Conservation (phyloP, 2,329 filamentous ascomycete genomes). For the Ceratocystis huliohia region DNA sequence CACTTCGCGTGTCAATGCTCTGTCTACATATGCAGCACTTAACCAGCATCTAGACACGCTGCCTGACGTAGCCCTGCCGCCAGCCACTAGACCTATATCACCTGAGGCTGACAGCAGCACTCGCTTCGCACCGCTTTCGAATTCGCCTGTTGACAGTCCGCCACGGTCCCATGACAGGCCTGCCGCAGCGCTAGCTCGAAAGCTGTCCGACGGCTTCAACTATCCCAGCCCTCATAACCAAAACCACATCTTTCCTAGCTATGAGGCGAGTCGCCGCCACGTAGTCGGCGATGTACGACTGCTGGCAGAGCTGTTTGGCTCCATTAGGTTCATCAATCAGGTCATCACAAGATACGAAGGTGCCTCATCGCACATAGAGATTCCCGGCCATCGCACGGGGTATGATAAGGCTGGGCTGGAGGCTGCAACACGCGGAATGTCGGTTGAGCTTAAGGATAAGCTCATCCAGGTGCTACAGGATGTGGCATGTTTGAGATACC, state of each 20-base stretch:
- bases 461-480: constrained; percentile 9
- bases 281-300: constrained; percentile 9
- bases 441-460: constrained; percentile 8
- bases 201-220: background rate
- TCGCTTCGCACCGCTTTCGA: background rate
- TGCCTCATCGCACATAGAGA: background rate
- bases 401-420: constrained; percentile 7
- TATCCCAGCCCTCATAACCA: background rate
- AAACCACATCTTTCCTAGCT: background rate
- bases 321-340: constrained; percentile 7
- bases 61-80: background rate
- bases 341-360: background rate
- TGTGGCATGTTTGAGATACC: constrained; percentile 8
- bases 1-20: background rate
- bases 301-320: background rate
- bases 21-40: background rate
- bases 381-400: background rate
- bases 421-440: constrained; percentile 6
- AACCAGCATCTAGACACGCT: background rate
- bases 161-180: background rate
- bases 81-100: background rate
- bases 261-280: background rate
- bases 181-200: background rate
- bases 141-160: background rate
- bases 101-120: background rate